These are phyloP conservation scores for Rosa multiflora DNA, from an alignment of 306 rosid species.

Conservation along the genomic window DNA sequence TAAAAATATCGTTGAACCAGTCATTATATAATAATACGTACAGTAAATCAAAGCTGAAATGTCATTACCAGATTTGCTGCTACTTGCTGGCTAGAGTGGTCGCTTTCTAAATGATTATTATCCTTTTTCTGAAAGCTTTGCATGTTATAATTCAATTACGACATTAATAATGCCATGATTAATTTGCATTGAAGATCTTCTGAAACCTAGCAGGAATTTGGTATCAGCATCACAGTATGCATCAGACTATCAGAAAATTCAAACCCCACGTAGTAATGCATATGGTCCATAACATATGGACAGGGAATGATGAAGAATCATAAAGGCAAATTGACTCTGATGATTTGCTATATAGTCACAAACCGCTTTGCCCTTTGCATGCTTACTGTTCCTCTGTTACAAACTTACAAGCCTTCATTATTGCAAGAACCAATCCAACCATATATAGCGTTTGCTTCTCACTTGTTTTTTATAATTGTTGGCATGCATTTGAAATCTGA, in stretches of 20 bases:
- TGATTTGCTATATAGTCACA: constrained; percentile 5
- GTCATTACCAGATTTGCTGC: constrained; percentile 14
- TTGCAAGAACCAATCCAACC: not conserved
- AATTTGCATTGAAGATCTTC: constrained; percentile 1
- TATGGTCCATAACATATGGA: not conserved
- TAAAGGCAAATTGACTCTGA: constrained; percentile 3
- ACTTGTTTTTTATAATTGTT: not conserved
- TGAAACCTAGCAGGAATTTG: constrained; percentile 9
- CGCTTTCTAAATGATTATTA: constrained; percentile 17
- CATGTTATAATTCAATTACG: not conserved
- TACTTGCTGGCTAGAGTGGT: not conserved
- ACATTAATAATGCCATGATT: not conserved
- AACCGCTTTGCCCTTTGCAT: not conserved
- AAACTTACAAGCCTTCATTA: not conserved
- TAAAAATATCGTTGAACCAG: not conserved
- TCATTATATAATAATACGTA: not conserved
- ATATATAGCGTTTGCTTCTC: not conserved
- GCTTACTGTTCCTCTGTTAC: not conserved
- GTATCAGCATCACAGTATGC: not conserved
- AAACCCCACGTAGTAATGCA: constrained; percentile 3
- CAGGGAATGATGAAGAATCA: constrained; percentile 4
- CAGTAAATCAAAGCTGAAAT: not conserved
- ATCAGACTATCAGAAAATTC: not conserved
- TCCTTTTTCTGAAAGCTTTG: constrained; percentile 6
- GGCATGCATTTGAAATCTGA: constrained; percentile 16